phyloP scores from a whole-genome alignment of 805 yeast genomes.

The Ogataea dorogensis region DNA sequence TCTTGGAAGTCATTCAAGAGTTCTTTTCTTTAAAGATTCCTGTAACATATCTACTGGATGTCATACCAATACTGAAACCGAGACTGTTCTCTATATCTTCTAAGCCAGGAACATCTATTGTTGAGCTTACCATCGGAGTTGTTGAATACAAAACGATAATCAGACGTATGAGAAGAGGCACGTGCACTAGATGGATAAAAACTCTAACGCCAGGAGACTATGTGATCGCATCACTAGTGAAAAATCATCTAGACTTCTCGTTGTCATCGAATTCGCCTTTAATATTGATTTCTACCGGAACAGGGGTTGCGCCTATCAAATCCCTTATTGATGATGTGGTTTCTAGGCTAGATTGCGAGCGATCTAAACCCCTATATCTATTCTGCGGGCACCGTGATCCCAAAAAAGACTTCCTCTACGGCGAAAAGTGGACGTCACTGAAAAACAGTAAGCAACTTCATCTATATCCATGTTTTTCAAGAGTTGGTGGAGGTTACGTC shows the following conservation, averaged over 20 bases:
- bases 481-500: slow-evolving; percentile 63
- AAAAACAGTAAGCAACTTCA: slow-evolving; percentile 35
- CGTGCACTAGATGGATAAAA: slow-evolving; percentile 77
- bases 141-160: slow-evolving; percentile 86
- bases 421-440: slow-evolving; percentile 48
- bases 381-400: slow-evolving; percentile 75
- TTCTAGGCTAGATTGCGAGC: slow-evolving; percentile 12
- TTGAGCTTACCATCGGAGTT: slow-evolving; percentile 77
- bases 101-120: slow-evolving; percentile 34
- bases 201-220: slow-evolving; percentile 45
- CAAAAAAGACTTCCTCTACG: slow-evolving; percentile 67
- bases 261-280: slow-evolving; percentile 40
- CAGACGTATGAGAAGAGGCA: slow-evolving; percentile 71
- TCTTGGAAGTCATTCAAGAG: slow-evolving; percentile 79
- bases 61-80: slow-evolving; percentile 77
- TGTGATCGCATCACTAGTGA: slow-evolving; percentile 51
- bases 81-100: slow-evolving; percentile 86
- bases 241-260: slow-evolving; percentile 41
- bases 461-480: slow-evolving; percentile 47
- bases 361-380: slow-evolving; percentile 45
- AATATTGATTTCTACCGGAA: slow-evolving; percentile 86
- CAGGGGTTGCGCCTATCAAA: slow-evolving; percentile 94
- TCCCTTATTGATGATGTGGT: slow-evolving; percentile 51
- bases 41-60: slow-evolving; percentile 67
- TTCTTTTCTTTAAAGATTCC: slow-evolving; percentile 78